Evolutionary conservation across 2,329 filamentous ascomycete genomes (phyloP), one percentile per base, ranked within the genome.

Genomic region (Alternaria gansuensis): DNA sequence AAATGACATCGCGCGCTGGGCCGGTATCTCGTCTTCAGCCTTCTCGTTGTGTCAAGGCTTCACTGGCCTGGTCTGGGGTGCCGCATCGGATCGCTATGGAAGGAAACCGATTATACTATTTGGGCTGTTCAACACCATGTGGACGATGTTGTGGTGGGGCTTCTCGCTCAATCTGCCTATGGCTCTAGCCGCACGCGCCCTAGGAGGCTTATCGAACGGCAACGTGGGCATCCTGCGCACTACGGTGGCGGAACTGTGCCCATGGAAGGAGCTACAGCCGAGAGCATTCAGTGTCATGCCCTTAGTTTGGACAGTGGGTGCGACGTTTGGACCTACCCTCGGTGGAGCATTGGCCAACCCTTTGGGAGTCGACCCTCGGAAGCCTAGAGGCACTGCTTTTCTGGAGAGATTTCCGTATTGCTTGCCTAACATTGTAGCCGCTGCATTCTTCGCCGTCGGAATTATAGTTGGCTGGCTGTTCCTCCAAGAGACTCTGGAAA

Each of bases 271-370:
- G 72, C 82, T 97, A 6, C 94, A 97, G 72, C 93, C 94, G 0
- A 83, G 88, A 51, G 95, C 95, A 0, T 98, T 98, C 77, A 93
- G 90, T 64, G 83, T 98, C 44, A 97, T 98, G 93, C 94, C 94
- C 4, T 80, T 98, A 14, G 91, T 90, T 2, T 98, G 92, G 90
- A 93, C 89, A 10, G 81, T 97, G 51, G 94, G 94, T 0, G 90
- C 88, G 34, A 92, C 97, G 36, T 90, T 97, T 66, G 94, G 94
- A 0, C 94, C 94, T 1, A 76, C 88, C 4, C 90, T 98, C 70
- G 94, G 94, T 28, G 94, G 94, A 4, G 88, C 92, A 61, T 87
- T 98, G 60, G 92, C 93, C 8, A 89, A 92, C 58, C 94, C 94
- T 0, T 87, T 89, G 1, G 84, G 89, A 59, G 88, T 93, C 57